These are phyloP conservation scores for Casuarina glauca DNA, from an alignment of 306 rosid genomes.

Conservation along the genomic window DNA sequence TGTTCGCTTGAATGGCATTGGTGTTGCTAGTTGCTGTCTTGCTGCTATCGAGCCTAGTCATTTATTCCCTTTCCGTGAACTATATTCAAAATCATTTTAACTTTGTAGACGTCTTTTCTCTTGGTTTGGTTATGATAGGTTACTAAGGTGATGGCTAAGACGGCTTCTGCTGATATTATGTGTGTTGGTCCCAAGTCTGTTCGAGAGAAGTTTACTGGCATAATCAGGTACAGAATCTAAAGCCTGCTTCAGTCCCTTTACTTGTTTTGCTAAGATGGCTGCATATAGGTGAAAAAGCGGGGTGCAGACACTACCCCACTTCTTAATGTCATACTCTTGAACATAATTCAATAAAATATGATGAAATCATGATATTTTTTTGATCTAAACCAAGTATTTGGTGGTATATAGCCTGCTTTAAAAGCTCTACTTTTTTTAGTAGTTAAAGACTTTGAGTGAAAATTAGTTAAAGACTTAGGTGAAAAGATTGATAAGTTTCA, in stretches of 20 bases:
- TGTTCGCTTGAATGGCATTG: background rate
- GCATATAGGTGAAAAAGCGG: background rate
- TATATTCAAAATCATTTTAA: background rate
- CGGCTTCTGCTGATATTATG: slow-evolving; percentile 78
- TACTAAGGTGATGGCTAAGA: slow-evolving; percentile 74
- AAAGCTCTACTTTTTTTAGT: background rate
- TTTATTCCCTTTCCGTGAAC: background rate
- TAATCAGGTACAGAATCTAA: slow-evolving; percentile 53
- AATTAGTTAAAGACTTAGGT: too few species aligned
- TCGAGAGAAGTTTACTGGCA: slow-evolving; percentile 73
- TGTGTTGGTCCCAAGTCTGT: slow-evolving; percentile 86
- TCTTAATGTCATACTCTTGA: background rate
- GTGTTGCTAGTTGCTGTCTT: background rate
- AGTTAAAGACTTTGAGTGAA: background rate
- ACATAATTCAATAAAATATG: background rate
- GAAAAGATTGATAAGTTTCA: background rate
- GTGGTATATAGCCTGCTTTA: background rate
- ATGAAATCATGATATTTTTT: background rate
- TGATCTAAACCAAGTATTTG: background rate
- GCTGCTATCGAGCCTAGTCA: background rate
- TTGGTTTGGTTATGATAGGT: slow-evolving; percentile 43
- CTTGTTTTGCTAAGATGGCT: background rate
- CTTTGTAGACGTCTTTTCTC: background rate
- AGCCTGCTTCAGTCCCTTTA: background rate
- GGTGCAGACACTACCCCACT: background rate